Evolutionary conservation across 2,329 filamentous ascomycete species (phyloP), one percentile per base, ranked within the genome.

Genomic region (Davidsoniella neocaledoniae): DNA sequence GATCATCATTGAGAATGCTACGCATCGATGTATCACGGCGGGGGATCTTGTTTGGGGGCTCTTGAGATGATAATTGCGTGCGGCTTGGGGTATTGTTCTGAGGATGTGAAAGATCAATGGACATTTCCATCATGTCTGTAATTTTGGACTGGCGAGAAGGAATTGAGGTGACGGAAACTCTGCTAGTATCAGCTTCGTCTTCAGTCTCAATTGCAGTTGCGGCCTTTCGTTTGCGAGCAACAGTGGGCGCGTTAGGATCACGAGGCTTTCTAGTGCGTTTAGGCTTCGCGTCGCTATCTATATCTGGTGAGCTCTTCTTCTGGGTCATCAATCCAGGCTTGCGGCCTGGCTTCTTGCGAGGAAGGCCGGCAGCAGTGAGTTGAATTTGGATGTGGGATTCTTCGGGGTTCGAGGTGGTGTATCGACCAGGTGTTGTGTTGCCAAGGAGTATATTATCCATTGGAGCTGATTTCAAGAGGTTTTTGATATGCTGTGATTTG

Each of bases 321-420:
- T 71, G 73, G 45, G 70, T 62, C 49, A 64, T 71, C 53, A 66
- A 74, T 59, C 71, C 82, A 58, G 77, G 76, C 59, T 81, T 81
- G 46, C 77, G 72, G 19, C 76, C 77, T 17, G 77, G 76, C 64
- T 81, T 81, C 63, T 79, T 79, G 4, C 76, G 65, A 0, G 75
- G 74, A 5, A 76, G 59, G 9, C 75, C 75, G 47, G 74, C 74
- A 23, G 74, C 74, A 0, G 74, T 78, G 48, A 78, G 62, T 54
- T 67, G 69, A 21, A 72, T 68, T 54, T 67, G 69, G 25, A 72
- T 68, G 56, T 62, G 62, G 57, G 65, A 55, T 55, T 67, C 60
- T 54, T 70, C 61, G 51, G 63, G 58, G 52, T 33, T 33, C 29
- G 29, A 33, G 29, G 29, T 33, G 29, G 29, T 33, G 8, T 33